phyloP scores from a whole-genome alignment of 2,329 filamentous ascomycete species.

The Chaetothyriales sp. region DNA sequence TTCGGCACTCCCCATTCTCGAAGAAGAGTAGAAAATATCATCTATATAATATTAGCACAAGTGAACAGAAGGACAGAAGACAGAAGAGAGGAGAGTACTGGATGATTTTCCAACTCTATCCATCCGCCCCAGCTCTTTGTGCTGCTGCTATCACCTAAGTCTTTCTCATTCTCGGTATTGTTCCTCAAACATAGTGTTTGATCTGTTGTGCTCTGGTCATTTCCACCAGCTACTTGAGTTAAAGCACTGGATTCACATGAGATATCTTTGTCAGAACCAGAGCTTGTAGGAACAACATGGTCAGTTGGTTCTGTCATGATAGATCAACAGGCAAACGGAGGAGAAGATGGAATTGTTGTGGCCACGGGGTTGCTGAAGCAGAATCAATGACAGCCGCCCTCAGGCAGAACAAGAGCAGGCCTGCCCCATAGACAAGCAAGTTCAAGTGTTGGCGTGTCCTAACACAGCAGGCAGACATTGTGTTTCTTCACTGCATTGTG shows the following conservation, averaged over 20 bases:
- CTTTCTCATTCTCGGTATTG: constrained; percentile 8
- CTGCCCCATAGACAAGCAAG: not conserved
- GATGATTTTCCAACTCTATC: constrained; percentile 80
- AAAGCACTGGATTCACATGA: not conserved
- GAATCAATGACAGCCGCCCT: not conserved
- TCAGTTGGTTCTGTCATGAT: not conserved
- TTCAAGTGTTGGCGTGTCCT: not conserved
- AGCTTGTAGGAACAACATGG: not conserved
- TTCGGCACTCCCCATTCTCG: constrained; percentile 59
- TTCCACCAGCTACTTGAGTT: not conserved
- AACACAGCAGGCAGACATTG: not conserved
- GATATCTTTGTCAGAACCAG: not conserved
- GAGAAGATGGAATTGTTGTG: not conserved
- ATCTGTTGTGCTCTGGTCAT: not conserved
- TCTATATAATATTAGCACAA: constrained; percentile 31
- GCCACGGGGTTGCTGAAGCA: not conserved
- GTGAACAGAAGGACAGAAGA: not conserved
- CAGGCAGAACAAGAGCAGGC: not conserved
- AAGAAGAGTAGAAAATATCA: constrained; percentile 74
- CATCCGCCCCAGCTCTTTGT: constrained; percentile 39
- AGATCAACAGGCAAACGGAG: not conserved
- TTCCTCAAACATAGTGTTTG: not conserved
- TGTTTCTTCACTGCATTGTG: not conserved
- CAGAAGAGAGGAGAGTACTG: constrained; percentile 39
- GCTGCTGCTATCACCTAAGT: constrained; percentile 46